phyloP scores from a whole-genome alignment of 768 basidiomycete genomes.

The Tulasnella calospora region DNA sequence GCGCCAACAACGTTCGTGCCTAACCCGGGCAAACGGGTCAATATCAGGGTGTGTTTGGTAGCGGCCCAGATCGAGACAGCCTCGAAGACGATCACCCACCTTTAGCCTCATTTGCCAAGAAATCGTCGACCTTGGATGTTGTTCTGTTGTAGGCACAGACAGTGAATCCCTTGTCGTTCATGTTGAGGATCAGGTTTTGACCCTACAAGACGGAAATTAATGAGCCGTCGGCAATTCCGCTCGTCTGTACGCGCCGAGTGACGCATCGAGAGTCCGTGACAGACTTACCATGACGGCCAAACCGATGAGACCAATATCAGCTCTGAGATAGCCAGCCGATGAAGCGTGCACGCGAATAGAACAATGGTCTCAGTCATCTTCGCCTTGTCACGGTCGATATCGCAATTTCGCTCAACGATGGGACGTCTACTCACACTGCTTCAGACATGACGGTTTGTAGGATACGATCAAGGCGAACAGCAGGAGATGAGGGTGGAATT shows the following conservation, averaged over 20 bases:
- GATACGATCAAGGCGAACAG: slow-evolving; percentile 14
- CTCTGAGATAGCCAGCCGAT: slow-evolving; percentile 46
- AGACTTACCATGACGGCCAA: slow-evolving; percentile 90
- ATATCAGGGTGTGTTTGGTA: neutral
- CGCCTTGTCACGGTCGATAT: neutral
- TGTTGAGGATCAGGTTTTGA: slow-evolving; percentile 96
- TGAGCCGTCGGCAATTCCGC: neutral
- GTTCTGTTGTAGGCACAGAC: slow-evolving; percentile 98
- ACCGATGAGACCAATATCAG: slow-evolving; percentile 98
- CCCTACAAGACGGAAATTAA: slow-evolving; percentile 48
- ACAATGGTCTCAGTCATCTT: slow-evolving; percentile 5
- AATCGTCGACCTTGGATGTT: slow-evolving; percentile 89
- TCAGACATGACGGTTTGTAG: slow-evolving; percentile 11
- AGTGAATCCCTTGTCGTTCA: slow-evolving; percentile 99
- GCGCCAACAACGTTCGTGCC: slow-evolving; percentile 95
- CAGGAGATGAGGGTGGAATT: slow-evolving; percentile 5
- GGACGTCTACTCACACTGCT: neutral
- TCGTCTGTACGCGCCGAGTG: neutral
- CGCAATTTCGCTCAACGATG: neutral
- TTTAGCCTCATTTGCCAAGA: slow-evolving; percentile 96
- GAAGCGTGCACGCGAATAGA: neutral
- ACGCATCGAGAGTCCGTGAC: neutral
- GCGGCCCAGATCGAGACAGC: neutral
- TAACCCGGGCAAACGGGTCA: slow-evolving; percentile 36
- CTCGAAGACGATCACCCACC: slow-evolving; percentile 49